Evolutionary conservation across 2,329 filamentous ascomycete species (phyloP).

Genomic region (Periconia sp.): DNA sequence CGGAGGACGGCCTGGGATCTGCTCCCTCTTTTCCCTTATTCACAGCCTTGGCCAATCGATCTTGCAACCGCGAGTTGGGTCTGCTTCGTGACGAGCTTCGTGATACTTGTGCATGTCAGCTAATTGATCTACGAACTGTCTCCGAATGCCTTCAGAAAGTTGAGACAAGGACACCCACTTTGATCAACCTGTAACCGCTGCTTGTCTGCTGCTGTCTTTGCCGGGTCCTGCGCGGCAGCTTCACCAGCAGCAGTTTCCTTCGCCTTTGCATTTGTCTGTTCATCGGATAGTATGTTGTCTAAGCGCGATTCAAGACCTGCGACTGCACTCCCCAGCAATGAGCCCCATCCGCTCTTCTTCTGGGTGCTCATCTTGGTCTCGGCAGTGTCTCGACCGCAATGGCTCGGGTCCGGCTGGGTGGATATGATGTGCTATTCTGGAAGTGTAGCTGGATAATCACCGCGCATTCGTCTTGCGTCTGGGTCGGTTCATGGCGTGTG

Average conservation of each 20-base stretch:
- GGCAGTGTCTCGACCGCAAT: not conserved
- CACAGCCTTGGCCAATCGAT: slow-evolving; percentile 84
- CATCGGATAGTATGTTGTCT: slow-evolving; percentile 83
- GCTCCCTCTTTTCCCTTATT: slow-evolving; percentile 66
- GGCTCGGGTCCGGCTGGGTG: not conserved
- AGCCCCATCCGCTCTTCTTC: slow-evolving; percentile 24
- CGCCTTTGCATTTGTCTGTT: slow-evolving; percentile 53
- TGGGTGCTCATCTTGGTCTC: slow-evolving; percentile 30
- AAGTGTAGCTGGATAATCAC: slow-evolving; percentile 28
- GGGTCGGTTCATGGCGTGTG: slow-evolving; percentile 31
- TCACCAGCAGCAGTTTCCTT: slow-evolving; percentile 39
- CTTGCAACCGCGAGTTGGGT: slow-evolving; percentile 81
- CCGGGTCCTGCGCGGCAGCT: slow-evolving; percentile 31
- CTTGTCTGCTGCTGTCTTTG: slow-evolving; percentile 22
- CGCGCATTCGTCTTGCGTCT: slow-evolving; percentile 29
- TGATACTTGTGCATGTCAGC: slow-evolving; percentile 51
- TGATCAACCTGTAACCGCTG: slow-evolving; percentile 31
- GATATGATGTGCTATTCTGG: not conserved
- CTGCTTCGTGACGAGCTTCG: slow-evolving; percentile 67
- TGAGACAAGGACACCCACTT: slow-evolving; percentile 23
- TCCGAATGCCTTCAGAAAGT: not conserved
- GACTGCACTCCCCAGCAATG: slow-evolving; percentile 69
- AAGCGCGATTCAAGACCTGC: slow-evolving; percentile 91
- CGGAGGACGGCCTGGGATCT: slow-evolving; percentile 53
- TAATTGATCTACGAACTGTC: not conserved